A percentile compares a stretch with the other conserved stretches of the same genome.
These are phyloP conservation scores for Copromyces sp. DNA, from an alignment of 495 filamentous ascomycete genomes.

Conservation along the genomic window DNA sequence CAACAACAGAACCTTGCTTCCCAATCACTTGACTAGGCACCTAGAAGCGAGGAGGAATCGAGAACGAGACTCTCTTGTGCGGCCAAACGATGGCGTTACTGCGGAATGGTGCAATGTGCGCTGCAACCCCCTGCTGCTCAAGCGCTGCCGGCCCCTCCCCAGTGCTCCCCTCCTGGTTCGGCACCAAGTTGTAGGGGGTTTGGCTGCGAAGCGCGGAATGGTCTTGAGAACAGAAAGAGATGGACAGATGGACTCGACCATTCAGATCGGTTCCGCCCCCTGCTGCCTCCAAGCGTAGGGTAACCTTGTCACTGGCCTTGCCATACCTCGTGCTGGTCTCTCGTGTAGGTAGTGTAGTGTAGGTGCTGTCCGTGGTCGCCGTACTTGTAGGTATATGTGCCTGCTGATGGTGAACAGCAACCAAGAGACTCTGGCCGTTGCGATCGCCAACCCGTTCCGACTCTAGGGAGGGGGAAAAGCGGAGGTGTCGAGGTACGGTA, in stretches of 20 bases:
- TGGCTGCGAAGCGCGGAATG: background rate
- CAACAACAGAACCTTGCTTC: background rate
- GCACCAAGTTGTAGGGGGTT: background rate
- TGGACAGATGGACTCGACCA: slow-evolving; percentile 9
- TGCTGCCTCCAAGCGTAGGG: slow-evolving; percentile 9
- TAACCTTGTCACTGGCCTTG: background rate
- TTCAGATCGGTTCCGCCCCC: slow-evolving; percentile 12
- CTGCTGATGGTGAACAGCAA: slow-evolving; percentile 15
- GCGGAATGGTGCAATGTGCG: background rate
- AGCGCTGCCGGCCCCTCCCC: slow-evolving; percentile 8
- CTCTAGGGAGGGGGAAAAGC: slow-evolving; percentile 6
- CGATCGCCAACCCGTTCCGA: slow-evolving; percentile 6
- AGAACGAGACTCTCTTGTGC: background rate
- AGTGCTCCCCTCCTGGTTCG: background rate
- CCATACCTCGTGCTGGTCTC: background rate
- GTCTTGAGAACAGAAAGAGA: slow-evolving; percentile 1
- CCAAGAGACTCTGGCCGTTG: background rate
- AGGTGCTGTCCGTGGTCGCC: background rate
- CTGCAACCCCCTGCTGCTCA: slow-evolving; percentile 17
- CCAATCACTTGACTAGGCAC: background rate
- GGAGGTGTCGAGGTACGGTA: background rate
- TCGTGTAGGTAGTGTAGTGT: background rate
- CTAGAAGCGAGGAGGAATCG: background rate
- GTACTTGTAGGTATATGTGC: slow-evolving; percentile 16
- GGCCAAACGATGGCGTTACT: background rate